Evolutionary conservation across 1,284 basidiomycete species (phyloP).

Genomic region (Rhizoctonia solani): DNA sequence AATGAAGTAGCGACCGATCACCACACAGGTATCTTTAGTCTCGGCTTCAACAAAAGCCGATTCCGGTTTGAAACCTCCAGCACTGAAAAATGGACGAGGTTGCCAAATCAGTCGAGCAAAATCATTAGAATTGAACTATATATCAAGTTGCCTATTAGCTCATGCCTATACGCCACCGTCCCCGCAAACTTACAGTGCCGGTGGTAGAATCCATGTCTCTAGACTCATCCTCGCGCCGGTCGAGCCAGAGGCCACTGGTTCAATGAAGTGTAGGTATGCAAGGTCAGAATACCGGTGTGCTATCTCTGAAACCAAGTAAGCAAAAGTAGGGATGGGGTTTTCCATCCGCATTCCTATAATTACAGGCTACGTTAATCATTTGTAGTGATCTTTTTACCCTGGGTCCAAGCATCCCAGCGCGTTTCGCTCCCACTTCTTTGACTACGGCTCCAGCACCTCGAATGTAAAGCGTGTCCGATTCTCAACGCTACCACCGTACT

Average conservation of each 20-base stretch:
- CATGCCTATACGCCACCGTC: no score
- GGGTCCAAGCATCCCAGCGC: not conserved
- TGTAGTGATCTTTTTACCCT: not conserved
- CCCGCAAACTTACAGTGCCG: no score
- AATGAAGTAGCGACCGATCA: not conserved
- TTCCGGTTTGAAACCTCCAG: not conserved
- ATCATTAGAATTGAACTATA: constrained; percentile 10
- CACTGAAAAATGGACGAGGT: constrained; percentile 11
- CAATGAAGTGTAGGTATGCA: constrained; percentile 3
- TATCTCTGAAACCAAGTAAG: not conserved
- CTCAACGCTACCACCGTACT: constrained; percentile 52
- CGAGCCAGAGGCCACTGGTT: not conserved
- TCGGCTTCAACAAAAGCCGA: not conserved
- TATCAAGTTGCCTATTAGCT: no score
- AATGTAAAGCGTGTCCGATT: constrained; percentile 51
- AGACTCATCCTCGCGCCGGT: constrained; percentile 32
- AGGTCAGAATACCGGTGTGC: not conserved
- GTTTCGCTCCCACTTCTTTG: not conserved
- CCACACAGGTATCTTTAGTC: not conserved
- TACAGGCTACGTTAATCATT: not conserved
- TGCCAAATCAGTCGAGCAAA: constrained; percentile 8
- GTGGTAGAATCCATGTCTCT: constrained; percentile 40
- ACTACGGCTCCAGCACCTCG: constrained; percentile 37
- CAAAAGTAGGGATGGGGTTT: not conserved
- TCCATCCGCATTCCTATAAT: not conserved